These are phyloP conservation scores for Entomophthora muscae DNA, from an alignment of 371 early-diverging fungal species.

Conservation along the genomic window DNA sequence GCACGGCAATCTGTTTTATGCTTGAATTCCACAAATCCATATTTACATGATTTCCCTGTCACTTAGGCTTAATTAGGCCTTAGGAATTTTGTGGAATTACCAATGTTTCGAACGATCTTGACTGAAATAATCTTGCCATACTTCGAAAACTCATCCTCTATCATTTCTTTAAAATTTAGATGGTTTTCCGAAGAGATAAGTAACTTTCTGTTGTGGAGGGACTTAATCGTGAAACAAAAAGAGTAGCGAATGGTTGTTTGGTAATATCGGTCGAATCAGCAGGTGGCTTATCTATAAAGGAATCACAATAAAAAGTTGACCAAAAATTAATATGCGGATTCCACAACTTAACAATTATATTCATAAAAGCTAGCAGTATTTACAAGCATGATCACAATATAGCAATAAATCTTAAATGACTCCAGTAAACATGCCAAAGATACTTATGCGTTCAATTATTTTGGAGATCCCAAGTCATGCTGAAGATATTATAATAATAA, in stretches of 20 bases:
- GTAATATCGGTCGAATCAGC: not conserved
- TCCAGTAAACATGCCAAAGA: not conserved
- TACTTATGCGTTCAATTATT: not conserved
- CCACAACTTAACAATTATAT: not conserved
- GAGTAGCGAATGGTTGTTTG: not conserved
- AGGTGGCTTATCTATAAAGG: not conserved
- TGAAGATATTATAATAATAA: not conserved
- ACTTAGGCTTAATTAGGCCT: not conserved
- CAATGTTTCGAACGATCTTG: not conserved
- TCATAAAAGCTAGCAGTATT: not conserved
- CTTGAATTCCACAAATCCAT: conserved; percentile 1
- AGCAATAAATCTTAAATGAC: not conserved
- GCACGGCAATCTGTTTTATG: not conserved
- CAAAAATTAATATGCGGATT: not conserved
- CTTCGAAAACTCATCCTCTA: not conserved
- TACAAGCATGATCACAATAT: not conserved
- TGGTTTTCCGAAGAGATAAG: not conserved
- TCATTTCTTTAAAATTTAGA: not conserved
- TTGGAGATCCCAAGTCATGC: too few relatives aligned
- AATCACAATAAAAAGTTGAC: not conserved
- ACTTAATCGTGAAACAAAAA: not conserved
- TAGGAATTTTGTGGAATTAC: not conserved
- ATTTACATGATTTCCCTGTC: not conserved
- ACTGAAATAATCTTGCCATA: not conserved
- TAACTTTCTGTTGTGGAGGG: not conserved